Percentiles rank a stretch among this genome's conserved stretches.
Evolutionary conservation across 768 basidiomycete genomes (phyloP).

Genomic region (Podaxis sp.): DNA sequence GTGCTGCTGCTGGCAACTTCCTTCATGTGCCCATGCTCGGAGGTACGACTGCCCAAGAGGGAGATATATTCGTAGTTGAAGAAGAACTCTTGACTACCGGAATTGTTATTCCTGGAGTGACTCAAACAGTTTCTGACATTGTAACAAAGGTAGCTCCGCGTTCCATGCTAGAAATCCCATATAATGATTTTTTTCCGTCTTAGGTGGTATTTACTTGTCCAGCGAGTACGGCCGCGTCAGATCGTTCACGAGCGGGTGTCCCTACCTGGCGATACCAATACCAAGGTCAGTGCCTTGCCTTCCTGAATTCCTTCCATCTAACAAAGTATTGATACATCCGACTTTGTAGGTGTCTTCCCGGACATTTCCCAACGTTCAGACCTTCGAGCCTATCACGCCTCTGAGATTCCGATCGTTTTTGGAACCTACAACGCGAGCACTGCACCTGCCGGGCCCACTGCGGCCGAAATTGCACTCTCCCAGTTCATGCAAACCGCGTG

Average conservation of each 20-base stretch:
- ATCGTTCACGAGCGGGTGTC: conserved; percentile 25
- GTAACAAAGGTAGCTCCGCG: conserved; percentile 26
- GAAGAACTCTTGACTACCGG: conserved; percentile 25
- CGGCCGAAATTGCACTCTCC: conserved; percentile 6
- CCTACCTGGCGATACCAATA: conserved; percentile 29
- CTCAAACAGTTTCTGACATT: conserved; percentile 28
- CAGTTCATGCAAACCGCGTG: conserved; percentile 12
- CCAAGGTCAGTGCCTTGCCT: conserved; percentile 18
- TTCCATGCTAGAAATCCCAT: not conserved
- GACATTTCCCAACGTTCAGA: conserved; percentile 32
- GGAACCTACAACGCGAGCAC: conserved; percentile 23
- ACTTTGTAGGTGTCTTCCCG: conserved; percentile 30
- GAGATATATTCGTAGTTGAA: conserved; percentile 30
- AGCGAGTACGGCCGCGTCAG: conserved; percentile 22
- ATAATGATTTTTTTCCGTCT: not conserved
- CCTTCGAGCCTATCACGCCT: conserved; percentile 36
- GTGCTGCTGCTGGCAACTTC: conserved; percentile 27
- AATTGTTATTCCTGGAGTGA: conserved; percentile 25
- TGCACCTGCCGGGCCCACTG: not conserved
- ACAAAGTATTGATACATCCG: not conserved
- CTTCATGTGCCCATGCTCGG: conserved; percentile 26
- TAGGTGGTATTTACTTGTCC: conserved; percentile 30
- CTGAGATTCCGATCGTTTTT: conserved; percentile 39
- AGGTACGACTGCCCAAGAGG: conserved; percentile 32
- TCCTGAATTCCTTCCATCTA: not conserved